Percentiles rank a stretch among this genome's conserved stretches.
phyloP scores from a whole-genome alignment of 2,329 filamentous ascomycete genomes.

The Thermothelomyces thermophilus region DNA sequence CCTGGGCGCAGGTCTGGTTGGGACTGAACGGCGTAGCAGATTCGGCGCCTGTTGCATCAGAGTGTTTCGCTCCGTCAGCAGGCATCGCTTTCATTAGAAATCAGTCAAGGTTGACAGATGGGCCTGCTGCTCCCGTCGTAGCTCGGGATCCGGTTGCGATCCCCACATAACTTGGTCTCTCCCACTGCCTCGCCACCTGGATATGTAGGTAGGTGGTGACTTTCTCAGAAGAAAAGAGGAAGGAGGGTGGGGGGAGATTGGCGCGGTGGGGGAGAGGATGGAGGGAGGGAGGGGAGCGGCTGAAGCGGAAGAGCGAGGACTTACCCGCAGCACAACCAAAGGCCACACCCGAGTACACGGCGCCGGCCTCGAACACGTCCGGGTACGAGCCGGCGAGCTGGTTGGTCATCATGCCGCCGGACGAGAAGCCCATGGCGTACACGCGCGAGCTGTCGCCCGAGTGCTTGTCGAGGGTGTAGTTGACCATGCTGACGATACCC shows the following conservation, averaged over 20 bases:
- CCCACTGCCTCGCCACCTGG: no score
- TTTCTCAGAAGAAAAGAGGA: no score
- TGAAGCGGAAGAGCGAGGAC: conserved; percentile 5
- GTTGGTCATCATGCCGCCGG: conserved; percentile 36
- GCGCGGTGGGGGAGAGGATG: no score
- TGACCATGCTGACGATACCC: conserved; percentile 47
- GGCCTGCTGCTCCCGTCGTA: no score
- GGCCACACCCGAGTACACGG: conserved; percentile 28
- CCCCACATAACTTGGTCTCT: no score
- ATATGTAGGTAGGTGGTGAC: no score
- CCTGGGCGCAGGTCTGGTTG: conserved; percentile 28
- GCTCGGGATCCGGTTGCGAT: no score
- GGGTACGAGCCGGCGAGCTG: conserved; percentile 30
- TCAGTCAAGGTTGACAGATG: no score
- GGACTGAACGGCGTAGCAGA: conserved; percentile 20
- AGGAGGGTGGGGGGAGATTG: no score
- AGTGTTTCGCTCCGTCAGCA: no score
- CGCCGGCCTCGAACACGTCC: conserved; percentile 29
- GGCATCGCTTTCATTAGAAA: no score
- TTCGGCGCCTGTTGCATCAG: conserved; percentile 9
- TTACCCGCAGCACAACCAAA: conserved; percentile 25
- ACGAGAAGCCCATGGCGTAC: conserved; percentile 40
- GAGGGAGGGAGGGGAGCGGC: no score
- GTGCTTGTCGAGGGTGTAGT: conserved; percentile 42
- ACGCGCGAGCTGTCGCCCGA: conserved; percentile 39